Evolutionary conservation across 2,329 filamentous ascomycete genomes (phyloP), one percentile per base, ranked within the genome.

Genomic region (Endothia cerciana): DNA sequence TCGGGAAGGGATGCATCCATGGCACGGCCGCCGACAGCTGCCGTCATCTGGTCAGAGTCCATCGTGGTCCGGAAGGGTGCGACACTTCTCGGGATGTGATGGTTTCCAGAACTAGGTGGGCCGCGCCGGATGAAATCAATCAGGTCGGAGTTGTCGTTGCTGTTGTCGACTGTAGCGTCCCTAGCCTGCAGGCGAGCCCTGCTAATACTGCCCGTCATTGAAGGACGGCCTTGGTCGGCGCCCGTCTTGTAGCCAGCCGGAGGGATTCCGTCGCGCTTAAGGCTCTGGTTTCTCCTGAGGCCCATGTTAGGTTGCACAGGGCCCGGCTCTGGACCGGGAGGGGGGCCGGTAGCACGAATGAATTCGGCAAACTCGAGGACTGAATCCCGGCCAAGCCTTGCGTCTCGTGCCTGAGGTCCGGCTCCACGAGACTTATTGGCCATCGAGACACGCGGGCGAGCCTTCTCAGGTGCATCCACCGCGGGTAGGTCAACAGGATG

Each of bases 71-170:
- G 86, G 81, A 96, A 97, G 1, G 93, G 92, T 11, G 93, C 93
- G 15, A 95, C 89, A n/a, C 86, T 87, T 22, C 91, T 89, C 51
- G 93, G 91, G 68, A 96, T 95, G 30, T 92, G 88, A 66, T 88
- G 91, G 69, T 86, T 85, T 53, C 82, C 83, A 41, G 80, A 75
- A 68, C 80, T 84, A 0, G 91, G 90, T 3, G 93, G 93, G 0
- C 94, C 94, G 74, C 92, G 89, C 56, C 94, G 89, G 70, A 99
- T 96, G 76, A 99, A 98, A 75, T 98, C 94, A 70, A 97, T 97
- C 65, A 99, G 81, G 68, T 97, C 95, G 15, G 92, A 91, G 65
- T 89, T 96, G 70, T 89, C 89, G 60, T 87, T 87, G 61, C 82
- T 83, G 65, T 80, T 81, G 60, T 88, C 84, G 19, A 88, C 84